These are phyloP conservation scores for Zarea fungicola DNA, from an alignment of 2,329 filamentous ascomycete genomes.

Conservation along the genomic window DNA sequence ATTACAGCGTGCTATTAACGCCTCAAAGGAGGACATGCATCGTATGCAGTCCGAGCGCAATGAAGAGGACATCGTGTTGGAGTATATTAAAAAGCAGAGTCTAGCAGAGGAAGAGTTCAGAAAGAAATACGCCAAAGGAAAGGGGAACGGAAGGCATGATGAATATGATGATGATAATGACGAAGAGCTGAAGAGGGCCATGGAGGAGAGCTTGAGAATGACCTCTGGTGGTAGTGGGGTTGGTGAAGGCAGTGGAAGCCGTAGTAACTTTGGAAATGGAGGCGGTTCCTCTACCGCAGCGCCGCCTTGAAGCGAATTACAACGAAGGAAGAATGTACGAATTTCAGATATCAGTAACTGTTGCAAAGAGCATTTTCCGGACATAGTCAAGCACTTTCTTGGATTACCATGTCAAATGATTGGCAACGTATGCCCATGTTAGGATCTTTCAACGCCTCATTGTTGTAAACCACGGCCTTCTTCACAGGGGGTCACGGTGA, in stretches of 20 bases:
- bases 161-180: constrained; percentile 38
- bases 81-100: constrained; percentile 74
- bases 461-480: no score
- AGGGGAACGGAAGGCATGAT: constrained; percentile 24
- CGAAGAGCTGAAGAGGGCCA: constrained; percentile 44
- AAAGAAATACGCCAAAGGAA: constrained; percentile 28
- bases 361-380: no score
- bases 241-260: not conserved
- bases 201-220: constrained; percentile 43
- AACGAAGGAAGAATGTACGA: no score
- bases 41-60: constrained; percentile 39
- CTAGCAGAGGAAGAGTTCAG: constrained; percentile 59
- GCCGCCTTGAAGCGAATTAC: no score
- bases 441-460: no score
- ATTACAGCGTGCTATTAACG: constrained; percentile 41
- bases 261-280: not conserved
- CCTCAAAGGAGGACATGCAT: constrained; percentile 38
- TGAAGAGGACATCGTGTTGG: constrained; percentile 69
- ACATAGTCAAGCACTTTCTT: no score
- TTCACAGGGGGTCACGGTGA: no score
- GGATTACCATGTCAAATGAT: no score
- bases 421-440: no score
- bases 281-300: no score
- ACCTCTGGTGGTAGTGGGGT: constrained; percentile 25
- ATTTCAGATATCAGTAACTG: no score